Evolutionary conservation across 352 stramenopile species (phyloP), one percentile per base, ranked within the genome.

Genomic region (Aphanomyces euteiches): DNA sequence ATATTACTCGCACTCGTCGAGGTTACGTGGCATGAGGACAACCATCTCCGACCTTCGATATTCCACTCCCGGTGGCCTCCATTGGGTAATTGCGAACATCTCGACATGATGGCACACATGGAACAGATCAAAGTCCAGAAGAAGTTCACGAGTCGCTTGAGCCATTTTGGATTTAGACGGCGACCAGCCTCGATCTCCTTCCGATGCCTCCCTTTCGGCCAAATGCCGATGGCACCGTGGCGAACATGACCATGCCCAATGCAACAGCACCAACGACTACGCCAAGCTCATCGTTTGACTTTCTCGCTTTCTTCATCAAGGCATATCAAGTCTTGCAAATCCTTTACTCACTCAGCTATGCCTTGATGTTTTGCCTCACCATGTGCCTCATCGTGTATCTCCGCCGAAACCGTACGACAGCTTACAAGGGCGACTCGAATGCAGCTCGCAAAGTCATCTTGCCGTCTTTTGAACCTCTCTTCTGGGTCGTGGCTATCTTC

Each of bases 401-500:
- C 47, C 76, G 84, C 2, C 74, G 76, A 61, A 89, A 88, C 60
- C 81, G 84, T 12, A 69, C 80, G 37, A 73, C 83, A 3, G 84
- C 83, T 8, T 69, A 84, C 37, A 75, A 72, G 36, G 81, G 84
- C 7, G 75, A 92, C 56, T 66, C 73, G 0, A 73, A 72, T 0
- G 83, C 83, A 10, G 74, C 81, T 3, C 74, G 82, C 47, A 90
- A 90, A 68, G 68, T 90, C 48, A 75, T 90, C 36, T 50, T 90
- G 38, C 84, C 84, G 8, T 81, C 82, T 7, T 92, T 89, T 64
- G 84, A 89, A 71, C 84, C 84, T 0, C 67, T 92, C 45, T 71
- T 92, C 7, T 87, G 79, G 80, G 68, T 89, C 8, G 74, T 92
- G 4, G 74, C 72, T 1, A 57, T 13, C 6, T 69, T 74, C 7